A percentile compares a stretch with the other conserved stretches of the same genome.
phyloP scores from a whole-genome alignment of 192 early-diverging fungal species.

The Powellomyces hirtus region DNA sequence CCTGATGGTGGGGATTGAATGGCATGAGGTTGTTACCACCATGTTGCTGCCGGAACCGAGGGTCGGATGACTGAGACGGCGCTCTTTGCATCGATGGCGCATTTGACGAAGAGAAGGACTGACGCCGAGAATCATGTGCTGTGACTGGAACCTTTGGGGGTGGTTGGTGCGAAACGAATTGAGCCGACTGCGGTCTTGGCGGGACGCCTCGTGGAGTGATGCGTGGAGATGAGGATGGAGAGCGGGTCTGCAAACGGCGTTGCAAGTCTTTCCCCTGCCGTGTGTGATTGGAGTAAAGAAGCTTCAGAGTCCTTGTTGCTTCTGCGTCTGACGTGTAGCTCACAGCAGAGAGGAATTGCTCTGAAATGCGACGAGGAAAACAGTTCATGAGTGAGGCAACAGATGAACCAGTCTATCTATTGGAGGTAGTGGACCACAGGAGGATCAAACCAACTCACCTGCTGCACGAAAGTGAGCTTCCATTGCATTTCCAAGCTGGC shows the following conservation, averaged over 20 bases:
- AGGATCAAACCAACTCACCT: constrained; percentile 37
- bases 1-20: too few species aligned
- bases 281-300: constrained; percentile 68
- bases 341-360: constrained; percentile 61
- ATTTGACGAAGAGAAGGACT: background rate
- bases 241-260: constrained; percentile 43
- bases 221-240: constrained; percentile 6
- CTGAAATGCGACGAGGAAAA: constrained; percentile 10
- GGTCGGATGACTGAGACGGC: background rate
- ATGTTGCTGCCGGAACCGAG: background rate
- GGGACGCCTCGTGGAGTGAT: too few species aligned
- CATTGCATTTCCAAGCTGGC: constrained; percentile 56
- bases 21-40: background rate
- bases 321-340: constrained; percentile 57
- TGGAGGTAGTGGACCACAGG: too few species aligned
- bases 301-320: constrained; percentile 60
- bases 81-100: background rate
- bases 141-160: too few species aligned
- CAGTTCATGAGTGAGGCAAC: too few species aligned
- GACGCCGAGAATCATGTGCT: background rate
- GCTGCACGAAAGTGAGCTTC: constrained; percentile 69
- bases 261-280: constrained; percentile 65
- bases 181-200: too few species aligned
- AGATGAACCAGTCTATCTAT: background rate
- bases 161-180: too few species aligned